These are phyloP conservation scores for Chamaecrista fasciculata DNA, from an alignment of 306 rosid species.

Conservation along the genomic window DNA sequence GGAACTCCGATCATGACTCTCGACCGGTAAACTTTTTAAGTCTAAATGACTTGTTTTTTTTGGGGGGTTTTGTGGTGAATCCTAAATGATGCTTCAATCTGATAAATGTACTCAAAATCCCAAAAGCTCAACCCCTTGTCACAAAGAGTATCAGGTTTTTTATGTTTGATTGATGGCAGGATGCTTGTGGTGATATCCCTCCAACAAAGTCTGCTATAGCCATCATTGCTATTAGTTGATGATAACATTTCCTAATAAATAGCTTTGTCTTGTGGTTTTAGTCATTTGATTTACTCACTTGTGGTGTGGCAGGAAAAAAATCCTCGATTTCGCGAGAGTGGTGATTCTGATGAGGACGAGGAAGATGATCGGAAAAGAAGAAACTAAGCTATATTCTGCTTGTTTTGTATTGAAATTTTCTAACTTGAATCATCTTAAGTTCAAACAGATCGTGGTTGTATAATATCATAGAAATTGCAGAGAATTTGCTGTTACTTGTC, in stretches of 20 bases:
- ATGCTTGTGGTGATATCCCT: constrained; percentile 3
- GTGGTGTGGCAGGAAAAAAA: constrained; percentile 70
- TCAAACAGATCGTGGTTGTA: constrained; percentile 26
- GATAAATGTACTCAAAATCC: constrained; percentile 24
- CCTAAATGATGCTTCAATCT: constrained; percentile 4
- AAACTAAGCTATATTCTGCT: constrained; percentile 30
- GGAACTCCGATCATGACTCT: constrained; percentile 70
- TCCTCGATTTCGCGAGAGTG: constrained; percentile 98
- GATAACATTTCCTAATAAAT: neutral
- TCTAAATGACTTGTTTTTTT: too few relatives aligned
- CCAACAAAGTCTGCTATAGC: neutral
- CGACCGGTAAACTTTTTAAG: constrained; percentile 60
- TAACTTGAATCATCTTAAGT: constrained; percentile 16
- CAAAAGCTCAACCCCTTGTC: constrained; percentile 6
- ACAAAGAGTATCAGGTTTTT: neutral
- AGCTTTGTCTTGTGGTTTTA: neutral
- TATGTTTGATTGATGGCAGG: constrained; percentile 14
- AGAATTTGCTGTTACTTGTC: neutral
- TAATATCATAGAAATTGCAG: constrained; percentile 9
- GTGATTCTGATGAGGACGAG: constrained; percentile 91
- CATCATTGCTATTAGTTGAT: neutral
- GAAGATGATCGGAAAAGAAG: constrained; percentile 70
- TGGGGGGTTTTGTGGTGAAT: too few relatives aligned
- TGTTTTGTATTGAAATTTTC: neutral
- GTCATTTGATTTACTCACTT: constrained; percentile 2